Conservation (phyloP, 768 basidiomycete species). For the Leccinum fibrillosum region DNA sequence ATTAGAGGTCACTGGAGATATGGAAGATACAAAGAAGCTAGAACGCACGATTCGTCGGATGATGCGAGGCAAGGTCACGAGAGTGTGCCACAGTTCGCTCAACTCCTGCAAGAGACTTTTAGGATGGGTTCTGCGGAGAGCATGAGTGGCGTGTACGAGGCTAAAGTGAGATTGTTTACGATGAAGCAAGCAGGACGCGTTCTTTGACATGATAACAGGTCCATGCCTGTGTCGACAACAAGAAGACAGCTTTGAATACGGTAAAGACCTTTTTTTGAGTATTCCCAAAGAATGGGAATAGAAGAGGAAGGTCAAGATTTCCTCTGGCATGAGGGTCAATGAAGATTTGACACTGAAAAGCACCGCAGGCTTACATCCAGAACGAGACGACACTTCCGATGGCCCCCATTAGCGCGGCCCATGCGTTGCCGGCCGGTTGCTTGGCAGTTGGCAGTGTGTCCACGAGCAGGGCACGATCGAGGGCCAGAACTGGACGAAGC, state of each 20-base stretch:
- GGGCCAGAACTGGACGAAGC: slow-evolving; percentile 63
- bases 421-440: slow-evolving; percentile 88
- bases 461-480: slow-evolving; percentile 87
- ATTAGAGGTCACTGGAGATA: slow-evolving; percentile 6
- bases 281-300: slow-evolving; percentile 72
- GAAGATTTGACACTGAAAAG: background rate
- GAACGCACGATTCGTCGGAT: slow-evolving; percentile 78
- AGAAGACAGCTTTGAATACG: slow-evolving; percentile 64
- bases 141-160: slow-evolving; percentile 1
- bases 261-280: slow-evolving; percentile 81
- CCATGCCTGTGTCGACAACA: slow-evolving; percentile 62
- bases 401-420: slow-evolving; percentile 92
- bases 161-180: slow-evolving; percentile 12
- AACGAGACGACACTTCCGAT: slow-evolving; percentile 85
- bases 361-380: slow-evolving; percentile 61
- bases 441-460: slow-evolving; percentile 72
- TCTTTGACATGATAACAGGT: slow-evolving; percentile 68
- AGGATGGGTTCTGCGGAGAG: slow-evolving; percentile 9
- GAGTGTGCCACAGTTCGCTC: slow-evolving; percentile 67
- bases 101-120: slow-evolving; percentile 45
- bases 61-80: slow-evolving; percentile 61
- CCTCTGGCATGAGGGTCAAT: slow-evolving; percentile 46
- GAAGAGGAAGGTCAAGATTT: slow-evolving; percentile 67
- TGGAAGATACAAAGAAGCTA: slow-evolving; percentile 1
- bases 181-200: slow-evolving; percentile 53